A percentile compares a stretch with the other conserved stretches of the same genome.
phyloP scores from a whole-genome alignment of 768 basidiomycete genomes.

The Pleurotus sapidus region DNA sequence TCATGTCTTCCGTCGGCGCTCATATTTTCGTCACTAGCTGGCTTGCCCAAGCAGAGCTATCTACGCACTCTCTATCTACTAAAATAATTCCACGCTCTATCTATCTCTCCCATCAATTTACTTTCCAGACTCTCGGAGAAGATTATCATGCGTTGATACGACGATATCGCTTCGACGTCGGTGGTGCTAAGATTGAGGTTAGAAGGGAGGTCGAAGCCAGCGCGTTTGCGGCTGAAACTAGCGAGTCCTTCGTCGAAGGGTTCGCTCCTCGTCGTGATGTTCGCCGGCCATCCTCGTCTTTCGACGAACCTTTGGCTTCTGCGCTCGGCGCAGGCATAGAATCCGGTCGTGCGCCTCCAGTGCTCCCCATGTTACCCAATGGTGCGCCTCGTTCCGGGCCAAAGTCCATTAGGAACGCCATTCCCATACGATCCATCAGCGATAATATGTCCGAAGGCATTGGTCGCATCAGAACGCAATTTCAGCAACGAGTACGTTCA shows the following conservation, averaged over 20 bases:
- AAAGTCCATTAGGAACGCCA: slow-evolving; percentile 42
- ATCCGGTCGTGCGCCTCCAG: slow-evolving; percentile 31
- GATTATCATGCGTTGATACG: slow-evolving; percentile 81
- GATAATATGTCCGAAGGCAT: slow-evolving; percentile 62
- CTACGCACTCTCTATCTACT: slow-evolving; percentile 60
- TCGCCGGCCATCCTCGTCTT: slow-evolving; percentile 49
- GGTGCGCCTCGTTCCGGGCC: slow-evolving; percentile 42
- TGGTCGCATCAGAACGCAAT: slow-evolving; percentile 55
- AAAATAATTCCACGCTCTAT: slow-evolving; percentile 68
- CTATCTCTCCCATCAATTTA: slow-evolving; percentile 84
- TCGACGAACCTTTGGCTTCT: slow-evolving; percentile 76
- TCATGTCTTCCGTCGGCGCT: neutral
- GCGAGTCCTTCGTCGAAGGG: slow-evolving; percentile 54
- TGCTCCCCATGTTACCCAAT: slow-evolving; percentile 83
- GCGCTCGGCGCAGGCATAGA: slow-evolving; percentile 68
- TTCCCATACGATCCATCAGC: slow-evolving; percentile 55
- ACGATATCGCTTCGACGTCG: slow-evolving; percentile 56
- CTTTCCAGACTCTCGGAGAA: slow-evolving; percentile 71
- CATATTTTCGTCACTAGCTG: slow-evolving; percentile 37
- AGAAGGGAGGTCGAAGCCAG: slow-evolving; percentile 69
- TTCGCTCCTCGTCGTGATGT: slow-evolving; percentile 40
- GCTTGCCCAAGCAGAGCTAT: slow-evolving; percentile 80
- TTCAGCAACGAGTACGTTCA: slow-evolving; percentile 44
- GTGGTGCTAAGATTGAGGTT: slow-evolving; percentile 62
- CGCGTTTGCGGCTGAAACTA: slow-evolving; percentile 37